Evolutionary conservation across 2,329 filamentous ascomycete genomes (phyloP).

Genomic region (Penicillium sp.): DNA sequence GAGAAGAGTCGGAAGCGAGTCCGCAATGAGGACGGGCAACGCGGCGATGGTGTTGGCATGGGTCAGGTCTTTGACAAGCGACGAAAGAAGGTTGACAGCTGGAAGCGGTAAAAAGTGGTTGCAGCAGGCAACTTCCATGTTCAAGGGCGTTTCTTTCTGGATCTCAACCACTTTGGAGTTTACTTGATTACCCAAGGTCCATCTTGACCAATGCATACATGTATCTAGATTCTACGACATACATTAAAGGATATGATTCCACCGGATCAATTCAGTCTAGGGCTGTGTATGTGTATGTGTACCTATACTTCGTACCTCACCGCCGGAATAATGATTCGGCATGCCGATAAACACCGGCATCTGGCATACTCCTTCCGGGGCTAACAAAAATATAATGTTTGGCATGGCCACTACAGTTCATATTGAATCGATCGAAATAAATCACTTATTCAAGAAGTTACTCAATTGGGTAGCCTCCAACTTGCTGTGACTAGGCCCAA

Average conservation of each 20-base stretch:
- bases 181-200: slow-evolving; percentile 5
- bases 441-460: neutral
- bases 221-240: slow-evolving; percentile 2
- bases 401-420: neutral
- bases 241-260: neutral
- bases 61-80: slow-evolving; percentile 59
- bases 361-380: neutral
- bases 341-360: neutral
- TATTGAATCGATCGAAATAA: neutral
- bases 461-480: neutral
- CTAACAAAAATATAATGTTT: neutral
- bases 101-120: slow-evolving; percentile 34
- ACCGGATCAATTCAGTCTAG: neutral
- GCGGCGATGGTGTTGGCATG: slow-evolving; percentile 61
- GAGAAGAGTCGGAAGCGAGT: slow-evolving; percentile 85
- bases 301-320: neutral
- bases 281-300: neutral
- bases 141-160: slow-evolving; percentile 6
- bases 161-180: slow-evolving; percentile 8
- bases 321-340: neutral
- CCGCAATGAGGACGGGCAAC: slow-evolving; percentile 67
- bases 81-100: slow-evolving; percentile 44
- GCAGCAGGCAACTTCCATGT: neutral
- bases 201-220: slow-evolving; percentile 8
- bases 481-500: no score